Base-by-base conservation (phyloP, 495 filamentous ascomycete genomes). In the Trypethelium eluteriae region DNA sequence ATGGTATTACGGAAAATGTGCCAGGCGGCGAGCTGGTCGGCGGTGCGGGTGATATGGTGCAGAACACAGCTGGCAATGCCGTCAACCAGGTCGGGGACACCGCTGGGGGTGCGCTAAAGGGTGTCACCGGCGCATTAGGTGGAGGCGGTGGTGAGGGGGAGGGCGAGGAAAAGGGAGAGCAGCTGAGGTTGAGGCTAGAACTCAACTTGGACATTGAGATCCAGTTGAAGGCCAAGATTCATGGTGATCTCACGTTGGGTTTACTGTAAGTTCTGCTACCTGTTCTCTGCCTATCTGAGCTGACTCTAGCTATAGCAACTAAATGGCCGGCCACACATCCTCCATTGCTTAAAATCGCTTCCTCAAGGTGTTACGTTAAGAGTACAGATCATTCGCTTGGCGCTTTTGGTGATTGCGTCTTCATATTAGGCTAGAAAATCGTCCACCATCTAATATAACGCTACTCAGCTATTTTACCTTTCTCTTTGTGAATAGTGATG, bases 191-290 rank as follows among this genome's bases (percentile, higher is more conserved):
- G 78, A 76, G 92, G 63, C 75, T 96, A 64, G 91, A 96, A 74
- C 74, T 96, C 62, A 95, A 96, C 77, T 78, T 96, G 61, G 92
- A 96, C 74, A 85, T 96, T 70, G 89, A 95, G 81, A 87, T 96
- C 39, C 87, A 92, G 74, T 79, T 96, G 1, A 95, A 95, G 84
- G 92, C 92, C 25, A 89, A 90, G 79, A 94, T 96, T 74, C 89
- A 93, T 72, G 91, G 92, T 76, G 92, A 96, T 81, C 79, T 96
- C 72, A 94, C 90, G 47, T 74, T 96, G 63, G 87, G 88, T 63
- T 81, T 96, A 70, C 83, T 96, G 53, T 59, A 59, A 59, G 53
- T 59, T 59, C 25, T 34, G 11, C 2, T 36, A 18, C 14, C 18
- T 35, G 7, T 18, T 7, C 10, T 36, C 32, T 9, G 7, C 10